phyloP scores from a whole-genome alignment of 371 early-diverging fungal species.

The Entomophthora muscae region DNA sequence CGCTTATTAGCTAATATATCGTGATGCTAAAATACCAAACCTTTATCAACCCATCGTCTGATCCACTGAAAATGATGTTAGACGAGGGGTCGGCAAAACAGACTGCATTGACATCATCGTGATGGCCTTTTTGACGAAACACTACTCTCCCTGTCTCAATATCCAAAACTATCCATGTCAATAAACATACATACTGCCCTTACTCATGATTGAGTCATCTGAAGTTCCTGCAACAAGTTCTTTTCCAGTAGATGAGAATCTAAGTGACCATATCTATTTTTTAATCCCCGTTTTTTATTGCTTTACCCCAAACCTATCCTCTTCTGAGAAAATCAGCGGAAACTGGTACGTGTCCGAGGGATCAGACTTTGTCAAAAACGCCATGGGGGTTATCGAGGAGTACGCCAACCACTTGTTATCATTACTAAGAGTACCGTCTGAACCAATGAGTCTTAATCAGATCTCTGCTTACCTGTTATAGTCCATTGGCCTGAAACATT shows the following conservation, averaged over 20 bases:
- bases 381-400: conserved; percentile 30
- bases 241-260: conserved; percentile 31
- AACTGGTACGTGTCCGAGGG: conserved; percentile 16
- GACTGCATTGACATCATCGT: conserved; percentile 33
- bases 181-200: neutral
- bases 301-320: conserved; percentile 16
- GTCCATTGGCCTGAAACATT: conserved; percentile 12
- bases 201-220: conserved; percentile 15
- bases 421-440: conserved; percentile 11
- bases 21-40: conserved; percentile 19
- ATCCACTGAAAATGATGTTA: conserved; percentile 34
- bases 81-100: conserved; percentile 36
- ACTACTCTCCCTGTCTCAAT: conserved; percentile 24
- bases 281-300: neutral
- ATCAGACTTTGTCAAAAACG: conserved; percentile 24
- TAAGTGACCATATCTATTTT: conserved; percentile 37
- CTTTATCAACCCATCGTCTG: conserved; percentile 36
- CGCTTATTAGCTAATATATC: neutral
- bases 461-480: conserved; percentile 9
- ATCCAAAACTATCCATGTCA: conserved; percentile 24
- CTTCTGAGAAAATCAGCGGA: conserved; percentile 19
- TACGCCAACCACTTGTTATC: conserved; percentile 31
- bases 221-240: conserved; percentile 37
- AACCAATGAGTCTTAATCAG: neutral
- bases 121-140: conserved; percentile 22